Evolutionary conservation across 1,284 basidiomycete species (phyloP).

Genomic region (Trichosporon asahii): DNA sequence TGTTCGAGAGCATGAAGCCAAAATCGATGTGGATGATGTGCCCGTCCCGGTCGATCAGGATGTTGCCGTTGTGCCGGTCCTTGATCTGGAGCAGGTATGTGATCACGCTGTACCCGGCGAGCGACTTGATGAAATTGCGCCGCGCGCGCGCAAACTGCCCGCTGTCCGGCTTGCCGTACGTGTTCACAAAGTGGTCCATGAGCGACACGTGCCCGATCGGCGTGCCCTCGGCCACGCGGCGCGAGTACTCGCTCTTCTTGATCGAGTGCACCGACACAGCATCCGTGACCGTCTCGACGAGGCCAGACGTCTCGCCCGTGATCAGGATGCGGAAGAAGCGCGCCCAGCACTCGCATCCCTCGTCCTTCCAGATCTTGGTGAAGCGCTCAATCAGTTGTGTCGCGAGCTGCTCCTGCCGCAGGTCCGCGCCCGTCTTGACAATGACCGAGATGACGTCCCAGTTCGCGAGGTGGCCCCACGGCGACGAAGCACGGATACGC

Average conservation of each 20-base stretch:
- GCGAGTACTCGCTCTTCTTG: constrained; percentile 96
- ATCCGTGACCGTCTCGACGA: constrained; percentile 94
- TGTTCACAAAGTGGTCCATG: constrained; percentile 82
- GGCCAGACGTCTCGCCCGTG: constrained; percentile 84
- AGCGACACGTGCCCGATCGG: constrained; percentile 75
- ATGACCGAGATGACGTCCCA: constrained; percentile 85
- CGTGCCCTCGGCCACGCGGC: constrained; percentile 71
- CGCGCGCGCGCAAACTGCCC: constrained; percentile 80
- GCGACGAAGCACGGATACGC: constrained; percentile 84
- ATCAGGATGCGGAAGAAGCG: constrained; percentile 89
- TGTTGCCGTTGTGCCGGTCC: constrained; percentile 98
- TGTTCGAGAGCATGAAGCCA: constrained; percentile 96
- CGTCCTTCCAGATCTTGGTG: constrained; percentile 89
- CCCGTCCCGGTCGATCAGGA: constrained; percentile 89
- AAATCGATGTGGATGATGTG: constrained; percentile 87
- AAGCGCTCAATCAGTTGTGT: constrained; percentile 93
- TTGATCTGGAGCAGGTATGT: constrained; percentile 97
- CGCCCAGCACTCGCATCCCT: constrained; percentile 84
- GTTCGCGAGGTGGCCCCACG: constrained; percentile 88
- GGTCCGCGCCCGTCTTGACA: constrained; percentile 95
- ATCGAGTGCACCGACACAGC: constrained; percentile 98
- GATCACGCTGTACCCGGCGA: constrained; percentile 92
- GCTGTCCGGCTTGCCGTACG: constrained; percentile 83
- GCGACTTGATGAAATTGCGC: constrained; percentile 87
- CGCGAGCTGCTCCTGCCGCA: constrained; percentile 96